Evolutionary conservation across 192 early-diverging fungal species (phyloP).

Genomic region (Gaertneriomyces semiglobifer): DNA sequence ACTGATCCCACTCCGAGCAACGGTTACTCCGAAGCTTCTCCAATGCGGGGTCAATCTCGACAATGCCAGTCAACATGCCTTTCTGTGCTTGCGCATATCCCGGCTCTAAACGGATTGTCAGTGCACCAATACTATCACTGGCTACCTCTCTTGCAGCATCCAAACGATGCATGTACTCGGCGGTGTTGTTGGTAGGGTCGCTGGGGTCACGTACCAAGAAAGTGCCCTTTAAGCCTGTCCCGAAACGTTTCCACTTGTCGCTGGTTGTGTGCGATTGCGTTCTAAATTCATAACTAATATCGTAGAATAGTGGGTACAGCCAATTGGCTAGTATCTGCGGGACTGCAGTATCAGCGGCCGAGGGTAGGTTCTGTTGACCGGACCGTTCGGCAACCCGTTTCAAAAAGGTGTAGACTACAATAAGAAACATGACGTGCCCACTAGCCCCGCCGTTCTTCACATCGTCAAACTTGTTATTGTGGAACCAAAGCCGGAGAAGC

Average conservation of each 20-base stretch:
- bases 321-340: neutral
- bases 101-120: neutral
- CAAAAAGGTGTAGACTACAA: neutral
- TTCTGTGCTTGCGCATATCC: conserved; percentile 1
- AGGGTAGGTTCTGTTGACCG: neutral
- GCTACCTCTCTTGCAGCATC: neutral
- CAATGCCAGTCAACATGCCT: conserved; percentile 8
- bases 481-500: neutral
- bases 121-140: neutral
- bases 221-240: neutral
- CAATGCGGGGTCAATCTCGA: neutral
- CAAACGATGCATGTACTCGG: neutral
- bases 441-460: neutral
- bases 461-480: neutral
- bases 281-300: neutral
- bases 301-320: neutral
- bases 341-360: neutral
- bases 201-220: neutral
- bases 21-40: neutral
- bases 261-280: neutral
- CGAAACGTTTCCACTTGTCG: neutral
- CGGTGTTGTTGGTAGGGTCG: neutral
- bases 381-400: conserved; percentile 1
- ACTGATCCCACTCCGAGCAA: neutral
- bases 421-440: neutral